Base-by-base conservation (phyloP, 371 early-diverging fungal species). In the Mucor plumbeus region DNA sequence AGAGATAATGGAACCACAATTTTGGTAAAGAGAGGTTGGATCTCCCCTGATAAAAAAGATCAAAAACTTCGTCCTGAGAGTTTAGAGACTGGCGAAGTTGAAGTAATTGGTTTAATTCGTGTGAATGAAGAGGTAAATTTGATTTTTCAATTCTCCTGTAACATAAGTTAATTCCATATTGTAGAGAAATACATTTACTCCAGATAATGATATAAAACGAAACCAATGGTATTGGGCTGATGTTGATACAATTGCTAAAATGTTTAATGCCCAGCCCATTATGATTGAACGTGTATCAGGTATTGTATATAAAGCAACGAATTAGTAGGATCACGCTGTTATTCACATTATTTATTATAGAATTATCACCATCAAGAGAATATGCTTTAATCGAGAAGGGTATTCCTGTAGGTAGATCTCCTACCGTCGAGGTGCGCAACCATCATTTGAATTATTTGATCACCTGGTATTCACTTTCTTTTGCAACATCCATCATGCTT, bases 1-100 rank as follows among this genome's bases (percentile, higher is more conserved):
- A 86, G 92, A n/a, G 82, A 83, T 39, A 87, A 91, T 67, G 92
- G 92, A 65, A 78, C 90, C 13, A 88, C 83, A 8, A 85, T 95
- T 11, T 77, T 97, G 33, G 90, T 97, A 13, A 90, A 92, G 66
- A 83, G 97, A 40, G 96, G 97, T 4, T 97, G 96, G 96, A 89
- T 97, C 17, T 83, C 91, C 5, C 81, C 87, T 13, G 91, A 91
- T 1, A 88, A 87, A 68, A 84, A 82, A 36, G 90, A 90, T 5
- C 87, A 78, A 17, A 64, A 70, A 6, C 73, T 78, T 1, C 80
- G 92, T n/a, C 79, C 85, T 4, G 88, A 84, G 13, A 88, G 88
- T 21, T 72, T 89, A 71, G 86, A 69, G 5, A 68, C 83, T 17
- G 91, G 72, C 0, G 70, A 67, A 38, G 86, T 90, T 0, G 77